Evolutionary conservation across 2,329 filamentous ascomycete species (phyloP).

Genomic region (Xylaria sp.): DNA sequence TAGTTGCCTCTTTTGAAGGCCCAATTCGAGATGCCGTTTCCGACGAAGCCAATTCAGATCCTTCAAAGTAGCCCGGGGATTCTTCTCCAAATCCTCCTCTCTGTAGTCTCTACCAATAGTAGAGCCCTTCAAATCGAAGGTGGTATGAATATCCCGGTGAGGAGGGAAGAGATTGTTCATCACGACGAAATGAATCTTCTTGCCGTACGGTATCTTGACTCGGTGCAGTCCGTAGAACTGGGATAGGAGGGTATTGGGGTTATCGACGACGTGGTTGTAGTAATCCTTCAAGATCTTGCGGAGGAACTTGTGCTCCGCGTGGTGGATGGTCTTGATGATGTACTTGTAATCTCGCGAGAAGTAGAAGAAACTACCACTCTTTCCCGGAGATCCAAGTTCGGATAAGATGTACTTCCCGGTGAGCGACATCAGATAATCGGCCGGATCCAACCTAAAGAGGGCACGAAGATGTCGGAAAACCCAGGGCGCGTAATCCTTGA

Average conservation of each 20-base stretch:
- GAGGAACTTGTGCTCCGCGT: conserved; percentile 84
- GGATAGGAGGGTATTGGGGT: conserved; percentile 93
- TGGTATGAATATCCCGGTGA: conserved; percentile 94
- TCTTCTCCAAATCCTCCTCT: conserved; percentile 80
- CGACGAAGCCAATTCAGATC: conserved; percentile 94
- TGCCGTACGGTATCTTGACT: conserved; percentile 96
- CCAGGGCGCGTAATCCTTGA: conserved; percentile 99
- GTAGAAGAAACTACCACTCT: conserved; percentile 99
- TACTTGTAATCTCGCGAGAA: conserved; percentile 99
- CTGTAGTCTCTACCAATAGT: conserved; percentile 88
- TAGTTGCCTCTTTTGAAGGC: conserved; percentile 77
- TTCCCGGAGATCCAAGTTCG: conserved; percentile 92
- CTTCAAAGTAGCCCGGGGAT: conserved; percentile 89
- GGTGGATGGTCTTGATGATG: conserved; percentile 99
- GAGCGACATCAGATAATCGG: conserved; percentile 95
- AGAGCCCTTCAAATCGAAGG: conserved; percentile 94
- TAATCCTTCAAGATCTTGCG: conserved; percentile 84
- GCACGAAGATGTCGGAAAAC: conserved; percentile 89
- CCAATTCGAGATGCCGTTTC: conserved; percentile 79
- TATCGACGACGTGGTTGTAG: conserved; percentile 84
- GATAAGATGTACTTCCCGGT: conserved; percentile 98
- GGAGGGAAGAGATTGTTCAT: conserved; percentile 99
- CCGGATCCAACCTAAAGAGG: conserved; percentile 87
- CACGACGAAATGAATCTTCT: conserved; percentile 98
- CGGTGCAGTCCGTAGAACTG: conserved; percentile 97